Base-by-base conservation (phyloP, 2,329 filamentous ascomycete species). In the Ophiostoma ips region DNA sequence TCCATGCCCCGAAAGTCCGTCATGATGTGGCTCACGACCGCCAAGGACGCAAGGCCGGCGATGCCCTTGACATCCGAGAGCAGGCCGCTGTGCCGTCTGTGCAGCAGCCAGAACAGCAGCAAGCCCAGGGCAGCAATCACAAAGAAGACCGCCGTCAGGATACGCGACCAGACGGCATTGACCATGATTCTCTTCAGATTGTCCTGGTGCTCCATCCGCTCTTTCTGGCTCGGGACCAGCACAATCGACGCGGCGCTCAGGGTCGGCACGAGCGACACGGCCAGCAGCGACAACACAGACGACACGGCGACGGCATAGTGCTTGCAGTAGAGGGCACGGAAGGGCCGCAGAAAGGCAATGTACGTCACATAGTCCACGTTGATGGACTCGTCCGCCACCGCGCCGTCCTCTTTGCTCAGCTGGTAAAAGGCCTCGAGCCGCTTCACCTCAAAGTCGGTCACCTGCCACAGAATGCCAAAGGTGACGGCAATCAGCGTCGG, bases 1-100 rank as follows among this genome's bases (percentile, higher is more conserved):
- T 87, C 83, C 65, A 84, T 76, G 51, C 80, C 80, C 55, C 78
- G 79, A 59, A 87, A 87, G 59, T 87, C 83, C 64, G 79, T 79
- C 55, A 87, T 66, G 60, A 87, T 84, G 56, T 87, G 83, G 55
- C 75, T 79, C 53, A 77, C 76, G 3, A 84, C 83, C 10, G 83
- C 83, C 82, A 87, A 86, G 50, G 82, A 78, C 6, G 83, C 83
- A 35, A 87, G 71, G 2, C 83, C 83, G 2, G 83, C 81, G 48
- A 87, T 84, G 6, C 83, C 83, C 56, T 78, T 79, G 7, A 84
- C 82, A 59, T 87, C 80, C 6, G 76, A 76, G 3, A 79, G 63
- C 15, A 87, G 68, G 0, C 83, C 83, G 3, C 80, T 83, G 36
- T 75, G 77, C 19, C 83, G 70, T 15, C 70, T 70, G 50, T 76